These are phyloP conservation scores for Stachybotrys echinatus DNA, from an alignment of 2,329 filamentous ascomycete genomes.

Conservation along the genomic window DNA sequence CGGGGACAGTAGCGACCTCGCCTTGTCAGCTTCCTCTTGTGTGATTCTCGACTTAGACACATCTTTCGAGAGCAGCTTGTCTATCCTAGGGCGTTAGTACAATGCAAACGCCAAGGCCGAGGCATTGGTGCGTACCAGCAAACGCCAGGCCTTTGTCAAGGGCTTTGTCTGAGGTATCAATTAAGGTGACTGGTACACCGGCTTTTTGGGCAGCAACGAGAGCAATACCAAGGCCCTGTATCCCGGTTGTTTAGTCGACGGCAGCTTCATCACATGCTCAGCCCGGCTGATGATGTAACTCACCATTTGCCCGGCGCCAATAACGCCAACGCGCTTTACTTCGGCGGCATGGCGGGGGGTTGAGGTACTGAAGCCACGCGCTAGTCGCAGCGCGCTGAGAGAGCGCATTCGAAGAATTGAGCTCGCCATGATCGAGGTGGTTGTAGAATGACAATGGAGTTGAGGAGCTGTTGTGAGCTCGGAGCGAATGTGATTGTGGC, in stretches of 20 bases:
- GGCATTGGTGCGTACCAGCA: slow-evolving; percentile 55
- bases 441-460: slow-evolving; percentile 2
- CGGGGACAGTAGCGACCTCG: slow-evolving; percentile 63
- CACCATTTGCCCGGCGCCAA: slow-evolving; percentile 97
- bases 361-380: slow-evolving; percentile 65
- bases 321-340: slow-evolving; percentile 82
- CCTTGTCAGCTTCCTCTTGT: slow-evolving; percentile 70
- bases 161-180: slow-evolving; percentile 79
- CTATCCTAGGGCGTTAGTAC: slow-evolving; percentile 32
- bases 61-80: slow-evolving; percentile 91
- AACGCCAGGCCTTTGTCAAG: slow-evolving; percentile 88
- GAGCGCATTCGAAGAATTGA: slow-evolving; percentile 32
- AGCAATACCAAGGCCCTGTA: slow-evolving; percentile 87
- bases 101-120: neutral
- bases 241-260: slow-evolving; percentile 5
- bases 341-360: slow-evolving; percentile 57
- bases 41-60: slow-evolving; percentile 83
- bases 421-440: slow-evolving; percentile 29
- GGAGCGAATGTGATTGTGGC: slow-evolving; percentile 13
- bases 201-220: slow-evolving; percentile 86
- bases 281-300: slow-evolving; percentile 15
- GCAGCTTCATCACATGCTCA: slow-evolving; percentile 29
- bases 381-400: slow-evolving; percentile 29
- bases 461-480: slow-evolving; percentile 4
- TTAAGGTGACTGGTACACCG: slow-evolving; percentile 74